phyloP scores from a whole-genome alignment of 2,329 filamentous ascomycete genomes.

The Colletotrichum melonis region DNA sequence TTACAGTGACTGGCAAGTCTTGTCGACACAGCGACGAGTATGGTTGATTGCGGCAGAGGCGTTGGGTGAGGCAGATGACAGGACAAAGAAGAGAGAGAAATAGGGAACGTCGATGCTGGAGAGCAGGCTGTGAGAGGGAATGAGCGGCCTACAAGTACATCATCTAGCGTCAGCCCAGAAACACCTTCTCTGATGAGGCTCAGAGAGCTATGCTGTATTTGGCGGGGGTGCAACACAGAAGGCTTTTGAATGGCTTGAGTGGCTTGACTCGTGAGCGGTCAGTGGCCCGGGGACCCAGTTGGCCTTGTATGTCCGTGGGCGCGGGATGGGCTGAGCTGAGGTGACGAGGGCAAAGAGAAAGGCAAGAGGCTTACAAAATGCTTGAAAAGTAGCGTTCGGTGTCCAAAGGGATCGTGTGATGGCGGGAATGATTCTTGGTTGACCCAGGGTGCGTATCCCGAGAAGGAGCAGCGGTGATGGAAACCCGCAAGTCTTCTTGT shows the following conservation, averaged over 20 bases:
- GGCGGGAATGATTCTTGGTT: not conserved
- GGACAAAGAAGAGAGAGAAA: conserved; percentile 27
- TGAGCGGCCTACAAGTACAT: conserved; percentile 27
- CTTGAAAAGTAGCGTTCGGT: not conserved
- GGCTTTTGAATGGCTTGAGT: conserved; percentile 9
- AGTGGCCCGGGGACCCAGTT: conserved; percentile 10
- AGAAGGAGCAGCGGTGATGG: conserved; percentile 10
- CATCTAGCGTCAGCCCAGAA: conserved; percentile 27
- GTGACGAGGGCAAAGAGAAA: conserved; percentile 1
- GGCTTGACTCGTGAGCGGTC: conserved; percentile 23
- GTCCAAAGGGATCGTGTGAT: not conserved
- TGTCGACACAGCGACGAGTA: conserved; percentile 26
- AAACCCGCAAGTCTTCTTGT: conserved; percentile 2
- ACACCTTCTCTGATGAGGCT: conserved; percentile 24
- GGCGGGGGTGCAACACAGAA: not conserved
- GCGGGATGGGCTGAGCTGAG: conserved; percentile 25
- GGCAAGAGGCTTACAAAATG: conserved; percentile 16
- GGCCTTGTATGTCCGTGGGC: conserved; percentile 10
- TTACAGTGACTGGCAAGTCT: conserved; percentile 1
- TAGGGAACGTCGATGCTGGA: conserved; percentile 13
- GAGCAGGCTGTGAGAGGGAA: conserved; percentile 3
- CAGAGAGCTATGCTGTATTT: conserved; percentile 15
- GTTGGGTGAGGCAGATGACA: not conserved
- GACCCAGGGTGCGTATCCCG: not conserved
- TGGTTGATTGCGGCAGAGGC: conserved; percentile 25